Percentiles rank a stretch among this genome's conserved stretches.
Evolutionary conservation across 2,329 filamentous ascomycete genomes (phyloP).

Genomic region (Periconia digitata): DNA sequence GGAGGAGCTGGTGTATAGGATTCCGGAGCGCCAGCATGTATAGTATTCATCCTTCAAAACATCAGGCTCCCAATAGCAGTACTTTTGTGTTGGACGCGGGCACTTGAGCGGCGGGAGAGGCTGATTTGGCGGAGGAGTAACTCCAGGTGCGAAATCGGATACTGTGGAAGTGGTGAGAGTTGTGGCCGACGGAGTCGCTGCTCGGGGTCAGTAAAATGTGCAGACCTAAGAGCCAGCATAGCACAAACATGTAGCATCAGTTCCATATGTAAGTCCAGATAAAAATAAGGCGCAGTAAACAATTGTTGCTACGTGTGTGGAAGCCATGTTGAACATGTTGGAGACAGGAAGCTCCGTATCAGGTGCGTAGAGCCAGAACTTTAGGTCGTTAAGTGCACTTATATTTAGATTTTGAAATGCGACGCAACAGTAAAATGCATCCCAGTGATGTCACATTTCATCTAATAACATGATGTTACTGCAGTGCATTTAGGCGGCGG

Average conservation of each 20-base stretch:
- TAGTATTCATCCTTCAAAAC: not conserved
- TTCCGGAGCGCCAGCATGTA: not conserved
- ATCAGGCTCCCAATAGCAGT: constrained; percentile 2
- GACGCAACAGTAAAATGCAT: too few relatives aligned
- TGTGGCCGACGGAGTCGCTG: constrained; percentile 15
- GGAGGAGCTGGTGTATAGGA: constrained; percentile 1
- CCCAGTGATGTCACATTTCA: too few relatives aligned
- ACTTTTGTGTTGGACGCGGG: not conserved
- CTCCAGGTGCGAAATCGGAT: not conserved
- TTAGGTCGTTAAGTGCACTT: too few relatives aligned
- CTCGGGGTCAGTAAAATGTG: constrained; percentile 9
- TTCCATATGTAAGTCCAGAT: not conserved
- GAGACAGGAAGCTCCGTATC: not conserved
- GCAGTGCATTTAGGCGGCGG: too few relatives aligned
- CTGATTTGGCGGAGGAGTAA: not conserved
- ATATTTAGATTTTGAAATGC: too few relatives aligned
- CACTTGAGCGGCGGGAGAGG: not conserved
- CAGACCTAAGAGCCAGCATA: not conserved
- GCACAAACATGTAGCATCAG: not conserved
- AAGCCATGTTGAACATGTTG: not conserved
- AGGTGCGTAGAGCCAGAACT: too few relatives aligned
- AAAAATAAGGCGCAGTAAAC: not conserved
- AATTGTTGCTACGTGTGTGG: not conserved
- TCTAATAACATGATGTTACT: too few relatives aligned
- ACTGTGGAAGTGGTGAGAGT: not conserved